Base-by-base conservation (phyloP, 257 asterid genomes). In the Jacaranda mimosifolia region DNA sequence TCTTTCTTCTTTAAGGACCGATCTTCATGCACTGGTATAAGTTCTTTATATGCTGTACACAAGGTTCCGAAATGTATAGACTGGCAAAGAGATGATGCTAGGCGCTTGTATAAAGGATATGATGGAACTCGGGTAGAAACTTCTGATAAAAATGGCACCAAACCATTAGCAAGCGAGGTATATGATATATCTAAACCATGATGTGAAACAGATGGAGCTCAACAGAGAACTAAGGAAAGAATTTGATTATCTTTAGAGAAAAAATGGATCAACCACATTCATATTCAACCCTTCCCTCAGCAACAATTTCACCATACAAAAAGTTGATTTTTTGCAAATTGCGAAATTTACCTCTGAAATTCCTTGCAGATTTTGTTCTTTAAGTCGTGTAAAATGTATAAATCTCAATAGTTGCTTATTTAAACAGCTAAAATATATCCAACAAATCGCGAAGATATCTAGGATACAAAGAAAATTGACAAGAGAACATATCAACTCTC, bases 81-180 rank as follows among this genome's bases (percentile, higher is more conserved):
- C 9, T 81, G 85, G 66, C 73, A 84, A 59, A 94, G 77, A 68
- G 93, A 85, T 14, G 83, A 72, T n/a, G 97, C 91, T 39, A 92
- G 88, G 78, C 69, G 85, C 85, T 91, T 92, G 85, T 90, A 90
- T 73, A 94, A 79, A 77, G 98, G 98, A 85, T 92, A 86, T 11
- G 79, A 79, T 4, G 93, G 93, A 81, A 90, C 86, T 72, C 94
- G 96, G 75, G 56, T 48, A 9, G 79, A 70, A 73, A 63, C 81
- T 77, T 78, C 97, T 86, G 87, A n/a, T 65, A 45, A 66, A 66
- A 21, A 59, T 42, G 73, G 18, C 58, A 69, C 9, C 1, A 68
- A 51, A 76, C 15, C 53, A 82, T 79, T 60, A 74, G 43, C 39
- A 75, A 42, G 60, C 42, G 72, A 70, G 26, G 55, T 8, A 63